Evolutionary conservation across 1,284 basidiomycete species (phyloP), one percentile per base, ranked within the genome.

Genomic region (Meira miltonrushii): DNA sequence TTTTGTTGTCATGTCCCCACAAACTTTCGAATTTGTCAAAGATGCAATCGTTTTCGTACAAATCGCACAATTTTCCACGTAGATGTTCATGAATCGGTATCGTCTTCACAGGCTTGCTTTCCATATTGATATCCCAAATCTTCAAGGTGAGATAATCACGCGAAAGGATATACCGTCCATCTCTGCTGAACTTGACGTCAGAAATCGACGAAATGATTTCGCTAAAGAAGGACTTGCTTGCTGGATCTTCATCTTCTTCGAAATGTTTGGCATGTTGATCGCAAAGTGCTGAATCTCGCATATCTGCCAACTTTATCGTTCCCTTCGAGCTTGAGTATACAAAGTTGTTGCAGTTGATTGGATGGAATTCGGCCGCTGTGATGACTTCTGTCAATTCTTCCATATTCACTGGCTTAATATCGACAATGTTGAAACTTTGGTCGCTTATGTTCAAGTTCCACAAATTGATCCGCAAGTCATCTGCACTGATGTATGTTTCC

Each of bases 121-220:
- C 95, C 94, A 98, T 98, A 80, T 95, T 95, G 80, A 98, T 86
- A 80, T 98, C 95, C 95, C 95, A 99, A 75, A 99, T 94, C 84
- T 97, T 96, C 72, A 99, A 83, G 51, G 93, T 95, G 40, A 99
- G 82, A 80, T 98, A 98, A 82, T 99, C 95, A 65, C 95, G 85
- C 58, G 93, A 91, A 48, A 99, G 84, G 71, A 98, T 95, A 82
- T 96, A 96, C 61, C 93, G 87, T 1, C 95, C 95, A 73, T 98
- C 95, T 60, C 88, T 88, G 66, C 91, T 94, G 82, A 99, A 99
- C 81, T 97, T 97, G 81, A 99, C 94, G 80, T 99, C 95, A 47
- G 95, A 97, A 77, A 99, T 97, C 54, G 94, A 97, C 7, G 93
- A 97, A 68, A 99, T 98, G 77, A 98, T 99, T 81, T 99, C 95